Conservation (phyloP, 106 monocot species). For the Hemerocallis citrina region DNA sequence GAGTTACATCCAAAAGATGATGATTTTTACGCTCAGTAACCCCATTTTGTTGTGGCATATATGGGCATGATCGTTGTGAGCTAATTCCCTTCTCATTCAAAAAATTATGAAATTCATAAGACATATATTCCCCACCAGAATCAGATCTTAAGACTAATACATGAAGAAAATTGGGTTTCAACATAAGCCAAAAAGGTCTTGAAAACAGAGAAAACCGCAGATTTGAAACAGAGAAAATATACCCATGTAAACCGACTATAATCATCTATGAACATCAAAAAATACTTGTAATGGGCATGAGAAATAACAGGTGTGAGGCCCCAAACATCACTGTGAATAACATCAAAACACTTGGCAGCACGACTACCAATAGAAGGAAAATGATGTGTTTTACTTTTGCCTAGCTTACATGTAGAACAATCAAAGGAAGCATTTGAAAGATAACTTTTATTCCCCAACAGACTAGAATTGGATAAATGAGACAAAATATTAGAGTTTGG, state of each 20-base stretch:
- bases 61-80: conserved; percentile 7
- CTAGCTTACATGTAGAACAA: conserved; percentile 3
- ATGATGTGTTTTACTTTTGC: neutral
- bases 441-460: neutral
- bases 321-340: conserved; percentile 5
- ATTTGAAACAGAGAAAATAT: neutral
- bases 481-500: neutral
- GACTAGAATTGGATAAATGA: neutral
- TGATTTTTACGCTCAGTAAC: conserved; percentile 2
- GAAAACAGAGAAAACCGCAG: neutral
- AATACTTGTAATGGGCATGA: conserved; percentile 2
- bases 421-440: neutral
- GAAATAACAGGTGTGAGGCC: neutral
- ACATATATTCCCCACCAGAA: conserved; percentile 9
- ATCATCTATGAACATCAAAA: conserved; percentile 12
- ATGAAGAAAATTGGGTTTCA: neutral
- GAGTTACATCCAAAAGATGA: neutral
- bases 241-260: conserved; percentile 2
- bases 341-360: neutral
- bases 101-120: conserved; percentile 9
- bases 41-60: conserved; percentile 15
- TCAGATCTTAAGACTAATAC: neutral
- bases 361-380: neutral
- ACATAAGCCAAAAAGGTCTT: neutral
- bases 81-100: conserved; percentile 1